Base-by-base conservation (phyloP, 805 yeast genomes). In the Komagataella pastoris region DNA sequence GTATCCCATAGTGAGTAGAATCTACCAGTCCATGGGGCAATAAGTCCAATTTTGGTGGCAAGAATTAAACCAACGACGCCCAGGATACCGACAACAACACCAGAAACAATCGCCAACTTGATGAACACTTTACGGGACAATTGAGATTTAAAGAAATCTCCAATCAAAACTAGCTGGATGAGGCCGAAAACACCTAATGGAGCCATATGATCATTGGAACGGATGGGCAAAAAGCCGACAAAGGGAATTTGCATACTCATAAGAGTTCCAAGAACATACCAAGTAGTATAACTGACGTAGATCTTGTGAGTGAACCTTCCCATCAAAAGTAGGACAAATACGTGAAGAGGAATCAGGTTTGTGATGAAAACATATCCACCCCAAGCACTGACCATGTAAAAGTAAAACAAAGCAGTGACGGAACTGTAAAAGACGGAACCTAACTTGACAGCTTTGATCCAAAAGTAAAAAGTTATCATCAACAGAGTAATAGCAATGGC, bases 1-100 rank as follows among this genome's bases (percentile, higher is more conserved):
- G 99, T 93, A 66, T 93, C 99, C 99, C 99, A 93, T 58, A 95
- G 72, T 2, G 98, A 90, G 71, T 93, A 93, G 74, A 93, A 95
- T 70, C 99, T 85, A 58, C 99, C 99, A 8, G 97, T 89, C 99
- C 99, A 93, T 52, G 99, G 99, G 44, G 98, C 97, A 67, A 95
- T 93, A 66, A 85, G 81, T 3, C 97, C 99, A 51, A 88, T 73
- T 54, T 86, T 85, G 17, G 99, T 93, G 59, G 95, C 81, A 17
- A 77, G 79, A 48, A 88, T 77, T 52, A 93, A 73, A 18, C 84
- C 95, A 12, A 73, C 72, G 47, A 88, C 62, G 53, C 97, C 96
- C 30, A 85, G 56, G 14, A 69, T 63, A 30, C 81, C 71, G 52
- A 89, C 73, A 18, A 79, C 60, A 2, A 68, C 65, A 51, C 85